Base-by-base conservation (phyloP, 305 asterid species). In the Fraxinus platypoda region DNA sequence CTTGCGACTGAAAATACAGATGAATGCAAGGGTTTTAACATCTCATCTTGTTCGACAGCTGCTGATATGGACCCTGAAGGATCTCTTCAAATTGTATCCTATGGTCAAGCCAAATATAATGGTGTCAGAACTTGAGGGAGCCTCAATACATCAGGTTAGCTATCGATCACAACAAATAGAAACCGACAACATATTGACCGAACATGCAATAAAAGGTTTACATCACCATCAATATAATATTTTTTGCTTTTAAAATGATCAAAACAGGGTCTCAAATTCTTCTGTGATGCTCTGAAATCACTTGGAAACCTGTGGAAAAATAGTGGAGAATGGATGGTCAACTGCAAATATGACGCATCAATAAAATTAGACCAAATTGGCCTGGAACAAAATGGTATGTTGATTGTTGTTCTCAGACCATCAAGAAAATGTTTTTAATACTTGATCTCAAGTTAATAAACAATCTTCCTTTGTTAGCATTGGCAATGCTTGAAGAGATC, bases 261-360 rank as follows among this genome's bases (percentile, higher is more conserved):
- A 12, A 17, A 62, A 72, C 93, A 96, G 99, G 89, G 90, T 82
- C 89, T 94, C 43, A 87, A 81, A 28, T 77, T 86, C 74, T 88
- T 96, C 35, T 96, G 97, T 79, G 87, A 86, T 83, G 81, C 91
- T 83, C 78, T 96, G 64, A 87, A 89, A 88, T 89, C 92, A 78
- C 88, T 96, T 30, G 98, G 97, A 79, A 93, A 92, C 79, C 81
- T 84, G 4, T 94, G 98, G 99, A 93, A 95, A 52, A 76, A 83
- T 41, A 85, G 87, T 8, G 97, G 87, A 81, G 85, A 87, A 41
- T 92, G 99, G 99, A 90, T 92, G 95, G 84, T 84, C 34, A 89
- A 81, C 77, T 90, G 90, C 85, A 90, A 90, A 78, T 85, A 90
- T 70, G 83, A 84, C 43, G 75, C 91, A 19, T 88, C 88, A 21